Percentiles rank a stretch among this genome's conserved stretches.
These are phyloP conservation scores for Orbilia ellipsospora DNA, from an alignment of 2,329 filamentous ascomycete genomes.

Conservation along the genomic window DNA sequence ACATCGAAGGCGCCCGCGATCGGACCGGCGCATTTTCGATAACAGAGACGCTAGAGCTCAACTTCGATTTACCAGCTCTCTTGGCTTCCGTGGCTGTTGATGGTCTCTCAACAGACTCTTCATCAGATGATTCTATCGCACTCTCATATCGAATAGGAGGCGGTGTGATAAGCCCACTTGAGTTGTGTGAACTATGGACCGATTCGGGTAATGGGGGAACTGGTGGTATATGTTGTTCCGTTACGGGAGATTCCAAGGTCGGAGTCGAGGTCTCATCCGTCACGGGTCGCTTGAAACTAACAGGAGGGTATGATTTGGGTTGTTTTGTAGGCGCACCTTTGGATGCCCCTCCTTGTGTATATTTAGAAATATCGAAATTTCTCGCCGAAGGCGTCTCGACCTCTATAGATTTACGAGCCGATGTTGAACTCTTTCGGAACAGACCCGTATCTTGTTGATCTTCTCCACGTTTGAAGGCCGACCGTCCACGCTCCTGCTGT, in stretches of 20 bases:
- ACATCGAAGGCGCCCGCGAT: conserved; percentile 48
- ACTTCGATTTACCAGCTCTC: conserved; percentile 28
- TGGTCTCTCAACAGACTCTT: conserved; percentile 39
- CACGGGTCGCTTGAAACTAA: conserved; percentile 32
- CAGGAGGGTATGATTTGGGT: conserved; percentile 39
- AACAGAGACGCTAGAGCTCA: conserved; percentile 6
- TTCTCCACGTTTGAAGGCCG: conserved; percentile 46
- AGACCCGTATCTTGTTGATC: conserved; percentile 14
- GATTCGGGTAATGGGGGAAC: conserved; percentile 41
- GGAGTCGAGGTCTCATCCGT: conserved; percentile 5
- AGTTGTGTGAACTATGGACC: conserved; percentile 18
- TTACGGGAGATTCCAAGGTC: conserved; percentile 13
- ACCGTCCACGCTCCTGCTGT: conserved; percentile 46
- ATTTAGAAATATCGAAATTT: conserved; percentile 53
- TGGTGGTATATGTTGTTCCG: conserved; percentile 24
- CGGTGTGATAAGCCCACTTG: conserved; percentile 34
- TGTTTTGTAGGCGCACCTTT: conserved; percentile 18
- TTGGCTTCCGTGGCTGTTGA: conserved; percentile 19
- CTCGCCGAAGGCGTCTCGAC: conserved; percentile 43
- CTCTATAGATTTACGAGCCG: conserved; percentile 51
- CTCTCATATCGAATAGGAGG: conserved; percentile 48
- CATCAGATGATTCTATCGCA: conserved; percentile 47
- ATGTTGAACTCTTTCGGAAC: conserved; percentile 29
- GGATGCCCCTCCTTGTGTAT: conserved; percentile 36
- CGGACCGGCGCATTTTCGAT: conserved; percentile 30